Base-by-base conservation (phyloP, 2,329 filamentous ascomycete species). In the Pseudogymnoascus sp. region DNA sequence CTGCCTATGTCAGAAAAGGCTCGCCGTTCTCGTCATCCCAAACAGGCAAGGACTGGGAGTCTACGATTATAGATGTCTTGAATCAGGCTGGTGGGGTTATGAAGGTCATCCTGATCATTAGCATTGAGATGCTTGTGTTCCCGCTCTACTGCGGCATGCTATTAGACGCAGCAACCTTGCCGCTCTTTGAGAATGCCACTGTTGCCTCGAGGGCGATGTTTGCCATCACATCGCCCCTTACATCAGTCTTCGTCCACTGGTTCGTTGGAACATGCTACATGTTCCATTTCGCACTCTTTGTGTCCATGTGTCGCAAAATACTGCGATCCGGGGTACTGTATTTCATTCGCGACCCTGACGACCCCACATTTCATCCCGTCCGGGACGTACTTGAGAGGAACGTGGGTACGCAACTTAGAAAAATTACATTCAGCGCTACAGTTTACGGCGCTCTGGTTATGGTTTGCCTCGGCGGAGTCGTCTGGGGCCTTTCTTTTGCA, bases 261-360 rank as follows among this genome's bases (percentile, higher is more conserved):
- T 99, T 99, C 71, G 88, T 97, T 61, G 94, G 94, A 57, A 99
- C 94, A 3, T 96, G 92, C 65, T 99, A 99, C 75, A 99, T 99
- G 95, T 99, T 99, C 76, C 94, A 99, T 72, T 99, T 99, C 72
- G 94, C 94, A 4, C 82, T 99, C 2, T 99, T 99, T 71, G 94
- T 99, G 15, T 95, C 92, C 61, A 97, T 99, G 92, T 99, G 94
- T 75, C 87, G 94, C 64, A 97, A 96, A 77, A 96, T 97, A 62
- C 90, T 99, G 87, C 87, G 94, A 65, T 91, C 86, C 67, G 94
- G 94, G 59, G 94, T 99, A 39, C 79, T 99, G 62, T 97, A 97
- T 77, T 99, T 99, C 73, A 99, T 99, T 68, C 86, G 94, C 64
- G 95, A 99, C 73, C 94, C 94, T 6, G 95, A 99, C 73, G 94